phyloP scores from a whole-genome alignment of 2,329 filamentous ascomycete genomes.

The Zymoseptoria brevis region DNA sequence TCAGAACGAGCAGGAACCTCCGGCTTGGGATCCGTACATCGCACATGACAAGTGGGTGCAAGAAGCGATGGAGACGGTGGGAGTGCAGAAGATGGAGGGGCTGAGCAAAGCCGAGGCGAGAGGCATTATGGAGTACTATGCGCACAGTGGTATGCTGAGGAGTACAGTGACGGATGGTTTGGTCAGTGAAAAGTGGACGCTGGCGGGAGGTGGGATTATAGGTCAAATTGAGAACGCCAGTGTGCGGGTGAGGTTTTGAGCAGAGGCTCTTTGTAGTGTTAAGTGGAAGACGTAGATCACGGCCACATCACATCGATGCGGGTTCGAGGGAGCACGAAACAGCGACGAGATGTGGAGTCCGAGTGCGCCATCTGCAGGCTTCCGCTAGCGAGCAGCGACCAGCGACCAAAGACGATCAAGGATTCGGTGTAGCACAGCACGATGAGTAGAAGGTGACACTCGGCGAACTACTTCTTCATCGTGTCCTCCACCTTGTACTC shows the following conservation, averaged over 20 bases:
- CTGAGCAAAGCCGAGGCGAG: slow-evolving; percentile 67
- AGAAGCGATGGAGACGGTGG: slow-evolving; percentile 36
- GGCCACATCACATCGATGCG: neutral
- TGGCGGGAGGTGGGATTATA: slow-evolving; percentile 72
- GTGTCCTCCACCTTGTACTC: slow-evolving; percentile 16
- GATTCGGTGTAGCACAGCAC: neutral
- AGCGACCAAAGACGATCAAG: neutral
- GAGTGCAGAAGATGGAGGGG: slow-evolving; percentile 52
- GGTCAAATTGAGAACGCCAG: slow-evolving; percentile 74
- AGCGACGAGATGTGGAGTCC: neutral
- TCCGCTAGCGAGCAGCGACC: neutral
- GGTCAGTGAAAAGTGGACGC: slow-evolving; percentile 74
- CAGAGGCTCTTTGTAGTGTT: neutral
- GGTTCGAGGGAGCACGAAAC: neutral
- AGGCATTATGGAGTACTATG: slow-evolving; percentile 87
- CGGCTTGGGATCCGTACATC: slow-evolving; percentile 44
- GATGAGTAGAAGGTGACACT: neutral
- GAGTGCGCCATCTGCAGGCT: neutral
- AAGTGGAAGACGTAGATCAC: neutral
- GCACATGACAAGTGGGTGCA: slow-evolving; percentile 47
- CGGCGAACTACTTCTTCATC: slow-evolving; percentile 5
- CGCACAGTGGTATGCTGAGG: slow-evolving; percentile 71
- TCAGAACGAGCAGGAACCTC: slow-evolving; percentile 25
- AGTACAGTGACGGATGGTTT: slow-evolving; percentile 59
- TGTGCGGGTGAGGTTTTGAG: slow-evolving; percentile 36